phyloP scores from a whole-genome alignment of 176 grass and related monocot species.

The Juncus effusus region DNA sequence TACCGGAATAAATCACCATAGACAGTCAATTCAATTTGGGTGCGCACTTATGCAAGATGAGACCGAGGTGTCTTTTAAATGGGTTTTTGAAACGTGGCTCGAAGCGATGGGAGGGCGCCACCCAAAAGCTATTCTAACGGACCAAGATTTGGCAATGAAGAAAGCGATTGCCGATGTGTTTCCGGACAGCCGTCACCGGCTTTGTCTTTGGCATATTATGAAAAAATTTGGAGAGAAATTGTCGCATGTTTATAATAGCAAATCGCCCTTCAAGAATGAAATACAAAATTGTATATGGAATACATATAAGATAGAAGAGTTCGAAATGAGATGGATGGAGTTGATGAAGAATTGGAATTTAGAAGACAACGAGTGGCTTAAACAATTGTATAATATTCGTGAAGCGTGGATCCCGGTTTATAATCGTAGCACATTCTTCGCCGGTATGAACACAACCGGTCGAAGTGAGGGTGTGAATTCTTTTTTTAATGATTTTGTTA shows the following conservation, averaged over 20 bases:
- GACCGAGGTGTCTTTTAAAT: not conserved
- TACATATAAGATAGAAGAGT: not conserved
- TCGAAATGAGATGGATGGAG: slow-evolving; percentile 5
- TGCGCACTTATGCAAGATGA: not conserved
- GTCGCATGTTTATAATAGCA: not conserved
- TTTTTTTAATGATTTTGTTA: not conserved
- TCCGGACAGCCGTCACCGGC: not conserved
- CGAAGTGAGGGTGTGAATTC: slow-evolving; percentile 11
- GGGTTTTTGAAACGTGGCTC: slow-evolving; percentile 10
- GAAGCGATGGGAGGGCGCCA: not conserved
- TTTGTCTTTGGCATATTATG: slow-evolving; percentile 4
- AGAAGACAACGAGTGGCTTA: not conserved
- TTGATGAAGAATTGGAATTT: not conserved
- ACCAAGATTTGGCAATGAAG: slow-evolving; percentile 20
- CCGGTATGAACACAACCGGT: not conserved
- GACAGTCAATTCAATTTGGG: not conserved
- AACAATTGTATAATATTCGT: not conserved
- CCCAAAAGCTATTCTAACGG: not conserved
- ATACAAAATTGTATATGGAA: not conserved
- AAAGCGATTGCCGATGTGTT: not conserved
- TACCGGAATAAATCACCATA: slow-evolving; percentile 11
- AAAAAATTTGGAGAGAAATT: not conserved
- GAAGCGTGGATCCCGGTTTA: slow-evolving; percentile 8
- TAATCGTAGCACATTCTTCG: not conserved
- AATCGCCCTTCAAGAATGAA: not conserved